Conservation (phyloP, 106 monocot species). For the Chionographis japonica region DNA sequence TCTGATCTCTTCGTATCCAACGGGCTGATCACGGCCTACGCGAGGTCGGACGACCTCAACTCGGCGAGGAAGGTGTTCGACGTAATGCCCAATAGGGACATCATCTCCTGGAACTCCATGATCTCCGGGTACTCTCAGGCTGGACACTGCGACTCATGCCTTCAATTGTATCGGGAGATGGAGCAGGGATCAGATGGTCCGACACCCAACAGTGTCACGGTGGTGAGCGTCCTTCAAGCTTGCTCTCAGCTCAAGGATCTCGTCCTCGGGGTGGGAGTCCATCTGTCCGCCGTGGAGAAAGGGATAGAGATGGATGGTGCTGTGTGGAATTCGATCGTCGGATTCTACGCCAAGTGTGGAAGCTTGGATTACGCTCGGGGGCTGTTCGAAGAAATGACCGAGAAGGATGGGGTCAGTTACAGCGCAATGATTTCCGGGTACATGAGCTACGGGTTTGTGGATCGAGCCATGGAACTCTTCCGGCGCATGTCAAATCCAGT, state of each 20-base stretch:
- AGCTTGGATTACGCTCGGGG: conserved; percentile 9
- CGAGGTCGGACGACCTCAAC: not conserved
- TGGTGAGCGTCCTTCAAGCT: conserved; percentile 5
- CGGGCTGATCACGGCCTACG: conserved; percentile 3
- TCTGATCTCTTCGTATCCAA: conserved; percentile 7
- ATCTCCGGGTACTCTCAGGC: conserved; percentile 6
- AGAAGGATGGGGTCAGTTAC: conserved; percentile 13
- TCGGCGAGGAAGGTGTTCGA: conserved; percentile 7
- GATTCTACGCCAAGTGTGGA: conserved; percentile 11
- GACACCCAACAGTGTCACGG: not conserved
- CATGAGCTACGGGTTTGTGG: conserved; percentile 8
- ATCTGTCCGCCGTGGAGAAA: not conserved
- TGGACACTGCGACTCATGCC: not conserved
- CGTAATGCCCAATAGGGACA: not conserved
- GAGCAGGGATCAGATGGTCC: not conserved
- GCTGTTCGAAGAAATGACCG: conserved; percentile 7
- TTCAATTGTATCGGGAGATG: not conserved
- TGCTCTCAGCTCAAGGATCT: conserved; percentile 8
- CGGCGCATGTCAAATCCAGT: not conserved
- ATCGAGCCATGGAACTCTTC: conserved; percentile 4
- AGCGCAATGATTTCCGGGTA: conserved; percentile 9
- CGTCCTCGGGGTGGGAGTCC: conserved; percentile 1
- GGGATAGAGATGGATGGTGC: not conserved
- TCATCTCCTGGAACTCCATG: conserved; percentile 13
- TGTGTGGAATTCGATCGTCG: conserved; percentile 9